Base-by-base conservation (phyloP, 2,329 filamentous ascomycete species). In the Aspergillus sp. region DNA sequence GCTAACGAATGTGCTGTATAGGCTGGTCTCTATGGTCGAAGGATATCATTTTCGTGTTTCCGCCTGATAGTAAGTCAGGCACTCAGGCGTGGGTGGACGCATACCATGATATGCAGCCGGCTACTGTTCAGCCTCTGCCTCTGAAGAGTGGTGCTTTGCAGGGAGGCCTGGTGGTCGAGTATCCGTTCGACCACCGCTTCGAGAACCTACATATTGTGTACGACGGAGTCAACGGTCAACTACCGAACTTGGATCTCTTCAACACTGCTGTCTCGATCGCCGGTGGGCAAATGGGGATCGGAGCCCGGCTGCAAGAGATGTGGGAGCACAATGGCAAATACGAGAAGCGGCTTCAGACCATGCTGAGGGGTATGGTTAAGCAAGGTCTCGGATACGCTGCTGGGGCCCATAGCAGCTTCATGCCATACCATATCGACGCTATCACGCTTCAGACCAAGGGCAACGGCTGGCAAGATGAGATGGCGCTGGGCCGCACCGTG, bases 21-120 rank as follows among this genome's bases (percentile, higher is more conserved):
- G 85, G 89, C 65, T 99, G 95, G 95, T 97, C 92, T 53, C 82
- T 99, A 26, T 99, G 95, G 95, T 97, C 93, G 58, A 99, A 99
- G 76, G 95, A 99, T 73, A 96, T 99, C 64, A 93, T 99, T 57
- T 86, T 99, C 65, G 77, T 99, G 5, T 83, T 99, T 47, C 88
- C 95, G 0, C 88, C 90, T 0, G 95, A 99, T 75, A 96, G 91
- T 73, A 89, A 88, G 58, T 89, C 90, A 11, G 95, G 93, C 1
- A 91, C 92, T 0, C 93, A 98, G 72, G 95, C 95, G 22, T 99
- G 95, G 95, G 91, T 97, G 8, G 93, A 97, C 70, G 95, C 95
- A 1, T 99, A 99, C 74, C 95, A 99, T 74, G 91, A 96, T 72
- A 88, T 90, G 18, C 92, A 97, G 68, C 82, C 88, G 0, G 77